These are phyloP conservation scores for Echria macrotheca DNA, from an alignment of 495 filamentous ascomycete genomes.

Conservation along the genomic window DNA sequence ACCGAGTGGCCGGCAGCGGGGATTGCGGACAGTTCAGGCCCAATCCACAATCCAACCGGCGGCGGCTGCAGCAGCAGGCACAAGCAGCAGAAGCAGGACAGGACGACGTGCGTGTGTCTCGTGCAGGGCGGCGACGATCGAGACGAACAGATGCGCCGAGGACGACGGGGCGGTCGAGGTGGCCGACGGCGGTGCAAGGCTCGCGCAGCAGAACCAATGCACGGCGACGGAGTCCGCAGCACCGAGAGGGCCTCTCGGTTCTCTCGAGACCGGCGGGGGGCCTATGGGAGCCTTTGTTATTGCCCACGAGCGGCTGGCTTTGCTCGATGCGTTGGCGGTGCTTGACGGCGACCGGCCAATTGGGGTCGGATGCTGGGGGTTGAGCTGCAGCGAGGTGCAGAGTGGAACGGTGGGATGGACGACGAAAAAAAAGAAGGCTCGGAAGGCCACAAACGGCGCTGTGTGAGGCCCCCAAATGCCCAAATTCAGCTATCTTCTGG, in stretches of 20 bases:
- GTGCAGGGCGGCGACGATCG: constrained; percentile 6
- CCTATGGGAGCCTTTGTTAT: constrained; percentile 39
- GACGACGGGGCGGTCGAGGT: constrained; percentile 7
- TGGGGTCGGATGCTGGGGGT: constrained; percentile 26
- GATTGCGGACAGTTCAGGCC: not conserved
- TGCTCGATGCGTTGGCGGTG: constrained; percentile 37
- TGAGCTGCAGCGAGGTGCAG: constrained; percentile 32
- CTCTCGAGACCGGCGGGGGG: constrained; percentile 15
- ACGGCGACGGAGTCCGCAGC: constrained; percentile 12
- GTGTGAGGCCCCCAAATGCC: not conserved
- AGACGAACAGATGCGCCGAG: constrained; percentile 12
- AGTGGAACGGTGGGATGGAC: constrained; percentile 17
- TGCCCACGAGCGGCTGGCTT: constrained; percentile 32
- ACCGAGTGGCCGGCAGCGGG: constrained; percentile 13
- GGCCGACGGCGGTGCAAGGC: not conserved
- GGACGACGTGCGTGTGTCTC: constrained; percentile 1
- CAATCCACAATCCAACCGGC: constrained; percentile 6
- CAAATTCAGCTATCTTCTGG: not conserved
- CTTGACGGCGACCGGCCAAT: constrained; percentile 30
- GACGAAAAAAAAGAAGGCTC: constrained; percentile 10
- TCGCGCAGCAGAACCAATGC: constrained; percentile 10
- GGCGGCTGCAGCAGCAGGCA: not conserved
- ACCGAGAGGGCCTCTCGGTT: constrained; percentile 12
- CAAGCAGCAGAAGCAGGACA: constrained; percentile 4
- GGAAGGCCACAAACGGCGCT: constrained; percentile 1